Evolutionary conservation across 1,284 basidiomycete genomes (phyloP), one percentile per base, ranked within the genome.

Genomic region (Pascua sp.): DNA sequence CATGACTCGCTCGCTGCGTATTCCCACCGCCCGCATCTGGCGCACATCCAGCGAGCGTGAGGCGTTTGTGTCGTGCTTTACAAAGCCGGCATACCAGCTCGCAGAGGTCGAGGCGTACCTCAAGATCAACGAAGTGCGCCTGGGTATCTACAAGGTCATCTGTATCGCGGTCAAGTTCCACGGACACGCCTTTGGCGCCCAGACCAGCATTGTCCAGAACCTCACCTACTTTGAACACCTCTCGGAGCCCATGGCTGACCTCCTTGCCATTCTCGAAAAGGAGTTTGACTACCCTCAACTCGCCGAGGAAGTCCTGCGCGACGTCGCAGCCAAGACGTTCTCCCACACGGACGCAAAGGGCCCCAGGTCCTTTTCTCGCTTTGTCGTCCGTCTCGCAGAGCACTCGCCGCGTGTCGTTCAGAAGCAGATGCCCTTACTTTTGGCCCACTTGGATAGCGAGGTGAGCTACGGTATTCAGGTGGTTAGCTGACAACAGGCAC

Each of bases 211-310:
- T 75, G 88, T 94, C 77, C 93, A 97, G 73, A 86, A 85, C 55
- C 80, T 98, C 12, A 92, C 95, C 60, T 96, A 95, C 77, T 91
- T 88, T 68, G 95, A 98, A 68, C 94, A 98, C 72, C 84, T 97
- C 36, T 86, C 90, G 0, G 94, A 98, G 70, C 87, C 89, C 0
- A 90, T 97, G 87, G 94, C 94, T 0, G 93, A 98, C 66, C 86
- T 91, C 41, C 82, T 98, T 9, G 82, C 85, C 37, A 80, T 88
- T 45, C 82, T 98, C 47, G 84, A 87, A 15, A 87, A 87, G 64
- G 89, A 96, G 56, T 98, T 89, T 68, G 93, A 97, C 75, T 86
- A 93, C 66, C 81, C 86, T 5, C 90, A 94, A 70, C 83, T 98
- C 7, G 89, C 87, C 0, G 94, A 98, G 66, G 92, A 97, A 63